Percentiles rank a stretch among this genome's conserved stretches.
phyloP scores from a whole-genome alignment of 768 basidiomycete genomes.

The Solioccasus polychromus region DNA sequence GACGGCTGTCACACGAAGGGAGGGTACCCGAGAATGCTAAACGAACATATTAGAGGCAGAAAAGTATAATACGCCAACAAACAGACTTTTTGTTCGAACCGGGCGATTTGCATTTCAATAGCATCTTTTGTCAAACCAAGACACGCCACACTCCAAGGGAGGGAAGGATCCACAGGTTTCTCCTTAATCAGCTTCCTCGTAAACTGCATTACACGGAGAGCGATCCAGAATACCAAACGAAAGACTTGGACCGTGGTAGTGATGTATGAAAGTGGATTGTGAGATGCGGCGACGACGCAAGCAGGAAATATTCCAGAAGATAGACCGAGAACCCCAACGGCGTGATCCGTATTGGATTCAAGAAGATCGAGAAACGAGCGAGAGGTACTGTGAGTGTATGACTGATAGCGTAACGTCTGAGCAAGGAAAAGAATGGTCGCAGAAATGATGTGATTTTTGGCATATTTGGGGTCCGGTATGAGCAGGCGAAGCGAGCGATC shows the following conservation, averaged over 20 bases:
- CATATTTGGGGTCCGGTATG: conserved; percentile 33
- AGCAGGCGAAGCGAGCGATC: conserved; percentile 38
- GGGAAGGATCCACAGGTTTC: conserved; percentile 18
- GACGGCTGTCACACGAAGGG: conserved; percentile 50
- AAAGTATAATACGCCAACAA: background rate
- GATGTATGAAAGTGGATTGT: conserved; percentile 40
- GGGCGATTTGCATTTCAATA: conserved; percentile 24
- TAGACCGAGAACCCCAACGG: conserved; percentile 46
- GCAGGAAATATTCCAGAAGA: conserved; percentile 59
- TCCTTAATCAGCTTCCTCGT: conserved; percentile 22
- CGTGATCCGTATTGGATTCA: conserved; percentile 32
- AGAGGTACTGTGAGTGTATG: conserved; percentile 32
- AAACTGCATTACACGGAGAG: conserved; percentile 39
- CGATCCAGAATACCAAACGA: conserved; percentile 52
- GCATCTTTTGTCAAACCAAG: conserved; percentile 28
- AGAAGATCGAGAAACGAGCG: conserved; percentile 29
- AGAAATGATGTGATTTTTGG: conserved; percentile 52
- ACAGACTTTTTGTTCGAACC: conserved; percentile 23
- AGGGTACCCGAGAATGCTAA: conserved; percentile 15
- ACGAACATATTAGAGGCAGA: background rate
- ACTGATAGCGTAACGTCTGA: conserved; percentile 53
- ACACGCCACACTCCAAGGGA: conserved; percentile 48
- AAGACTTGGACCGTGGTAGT: conserved; percentile 44
- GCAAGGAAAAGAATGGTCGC: conserved; percentile 47
- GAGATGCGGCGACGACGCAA: conserved; percentile 47